Conservation (phyloP, 495 filamentous ascomycete species). For the Letharia lupina region DNA sequence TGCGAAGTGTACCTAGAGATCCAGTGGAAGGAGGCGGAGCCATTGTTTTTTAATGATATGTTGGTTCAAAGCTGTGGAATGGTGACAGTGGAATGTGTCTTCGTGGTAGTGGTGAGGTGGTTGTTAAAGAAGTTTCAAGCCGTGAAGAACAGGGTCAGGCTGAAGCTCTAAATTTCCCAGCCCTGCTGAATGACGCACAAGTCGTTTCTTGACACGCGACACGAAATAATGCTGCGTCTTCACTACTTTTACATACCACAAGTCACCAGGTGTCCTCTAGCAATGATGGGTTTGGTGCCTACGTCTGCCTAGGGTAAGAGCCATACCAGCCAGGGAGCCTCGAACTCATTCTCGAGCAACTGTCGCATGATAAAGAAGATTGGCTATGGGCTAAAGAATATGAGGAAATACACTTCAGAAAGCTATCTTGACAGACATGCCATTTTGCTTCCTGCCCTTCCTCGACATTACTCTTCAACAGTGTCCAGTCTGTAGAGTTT, state of each 20-base stretch:
- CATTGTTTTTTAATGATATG: constrained; percentile 42
- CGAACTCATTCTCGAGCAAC: background rate
- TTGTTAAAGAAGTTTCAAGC: background rate
- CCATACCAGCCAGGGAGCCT: background rate
- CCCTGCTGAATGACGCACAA: constrained; percentile 3
- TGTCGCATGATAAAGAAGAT: constrained; percentile 2
- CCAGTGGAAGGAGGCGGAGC: constrained; percentile 55
- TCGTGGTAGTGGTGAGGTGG: background rate
- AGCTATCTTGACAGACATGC: constrained; percentile 14
- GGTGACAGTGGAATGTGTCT: background rate
- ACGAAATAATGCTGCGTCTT: background rate
- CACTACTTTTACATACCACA: background rate
- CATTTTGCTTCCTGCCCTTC: constrained; percentile 9
- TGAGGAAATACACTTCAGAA: constrained; percentile 14
- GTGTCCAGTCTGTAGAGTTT: constrained; percentile 22
- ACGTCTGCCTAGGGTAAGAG: background rate
- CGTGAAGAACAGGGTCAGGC: constrained; percentile 10
- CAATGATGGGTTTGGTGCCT: background rate
- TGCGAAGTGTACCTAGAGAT: background rate
- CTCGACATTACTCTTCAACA: constrained; percentile 20
- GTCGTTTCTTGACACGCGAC: background rate
- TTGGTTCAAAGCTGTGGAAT: constrained; percentile 1
- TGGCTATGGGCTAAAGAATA: constrained; percentile 10
- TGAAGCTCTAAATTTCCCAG: constrained; percentile 1
- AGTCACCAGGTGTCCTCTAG: background rate